phyloP scores from a whole-genome alignment of 495 filamentous ascomycete species.

The Penicillium nucicola region DNA sequence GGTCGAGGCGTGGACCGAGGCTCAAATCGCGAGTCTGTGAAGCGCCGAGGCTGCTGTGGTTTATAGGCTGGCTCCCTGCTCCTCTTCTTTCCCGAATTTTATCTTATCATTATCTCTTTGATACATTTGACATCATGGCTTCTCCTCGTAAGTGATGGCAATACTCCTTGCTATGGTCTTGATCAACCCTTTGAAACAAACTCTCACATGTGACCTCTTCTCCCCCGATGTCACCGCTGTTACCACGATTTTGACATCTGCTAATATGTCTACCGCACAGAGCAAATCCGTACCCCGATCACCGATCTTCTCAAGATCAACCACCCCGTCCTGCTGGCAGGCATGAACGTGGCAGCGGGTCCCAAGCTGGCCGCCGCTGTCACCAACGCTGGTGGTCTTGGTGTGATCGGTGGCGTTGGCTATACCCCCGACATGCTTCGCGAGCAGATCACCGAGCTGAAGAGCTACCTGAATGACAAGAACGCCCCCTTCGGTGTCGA shows the following conservation, averaged over 20 bases:
- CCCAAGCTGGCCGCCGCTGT: constrained; percentile 96
- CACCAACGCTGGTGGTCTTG: constrained; percentile 93
- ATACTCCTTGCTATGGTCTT: background rate
- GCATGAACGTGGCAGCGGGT: constrained; percentile 98
- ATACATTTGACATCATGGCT: constrained; percentile 57
- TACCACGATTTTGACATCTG: background rate
- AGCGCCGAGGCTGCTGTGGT: constrained; percentile 11
- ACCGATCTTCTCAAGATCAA: constrained; percentile 97
- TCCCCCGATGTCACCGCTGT: background rate
- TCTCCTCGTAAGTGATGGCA: constrained; percentile 68
- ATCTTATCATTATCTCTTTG: constrained; percentile 8
- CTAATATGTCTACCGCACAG: constrained; percentile 38
- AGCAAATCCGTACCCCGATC: constrained; percentile 80
- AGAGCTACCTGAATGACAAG: constrained; percentile 86
- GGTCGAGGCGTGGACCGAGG: constrained; percentile 13
- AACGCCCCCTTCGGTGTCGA: constrained; percentile 99
- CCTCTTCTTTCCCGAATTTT: constrained; percentile 18
- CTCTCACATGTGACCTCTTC: constrained; percentile 16
- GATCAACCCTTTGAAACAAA: too few relatives aligned
- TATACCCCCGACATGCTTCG: constrained; percentile 97
- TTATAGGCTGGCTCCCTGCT: constrained; percentile 12
- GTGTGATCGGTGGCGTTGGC: constrained; percentile 93
- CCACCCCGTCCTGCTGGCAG: constrained; percentile 91
- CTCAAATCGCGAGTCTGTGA: constrained; percentile 10
- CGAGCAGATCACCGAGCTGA: constrained; percentile 93